These are phyloP conservation scores for Elaeagnus macrophylla DNA, from an alignment of 306 rosid species.

Conservation along the genomic window DNA sequence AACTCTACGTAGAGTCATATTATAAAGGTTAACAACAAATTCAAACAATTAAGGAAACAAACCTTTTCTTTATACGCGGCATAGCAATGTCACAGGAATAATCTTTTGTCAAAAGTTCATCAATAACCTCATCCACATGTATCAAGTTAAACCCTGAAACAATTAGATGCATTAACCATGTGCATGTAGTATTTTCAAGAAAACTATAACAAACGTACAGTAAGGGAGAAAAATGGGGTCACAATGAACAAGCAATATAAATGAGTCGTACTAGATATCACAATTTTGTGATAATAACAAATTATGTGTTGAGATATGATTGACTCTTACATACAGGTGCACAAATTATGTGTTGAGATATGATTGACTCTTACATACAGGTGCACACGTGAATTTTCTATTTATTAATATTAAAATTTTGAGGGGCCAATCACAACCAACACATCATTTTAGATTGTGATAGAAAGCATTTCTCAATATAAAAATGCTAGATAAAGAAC, in stretches of 20 bases:
- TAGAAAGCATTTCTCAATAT: too few relatives aligned
- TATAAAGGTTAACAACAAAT: not conserved
- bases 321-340: too few relatives aligned
- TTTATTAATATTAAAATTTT: too few relatives aligned
- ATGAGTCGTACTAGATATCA: too few relatives aligned
- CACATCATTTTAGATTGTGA: too few relatives aligned
- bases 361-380: too few relatives aligned
- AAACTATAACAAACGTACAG: not conserved
- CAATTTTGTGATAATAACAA: too few relatives aligned
- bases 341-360: too few relatives aligned
- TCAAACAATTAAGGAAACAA: not conserved
- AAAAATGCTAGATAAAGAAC: not conserved
- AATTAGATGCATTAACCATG: conserved; percentile 9
- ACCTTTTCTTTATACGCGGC: conserved; percentile 89
- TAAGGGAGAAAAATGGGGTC: not conserved
- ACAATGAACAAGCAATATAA: too few relatives aligned
- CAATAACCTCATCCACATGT: conserved; percentile 95
- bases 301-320: too few relatives aligned
- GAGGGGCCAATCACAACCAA: too few relatives aligned
- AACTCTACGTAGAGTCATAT: not conserved
- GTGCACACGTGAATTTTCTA: too few relatives aligned
- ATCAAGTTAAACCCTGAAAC: conserved; percentile 64
- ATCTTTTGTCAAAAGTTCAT: conserved; percentile 82
- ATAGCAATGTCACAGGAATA: conserved; percentile 88
- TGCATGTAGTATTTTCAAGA: not conserved